Base-by-base conservation (phyloP, 1,284 basidiomycete species). In the Dichomitus squalens region DNA sequence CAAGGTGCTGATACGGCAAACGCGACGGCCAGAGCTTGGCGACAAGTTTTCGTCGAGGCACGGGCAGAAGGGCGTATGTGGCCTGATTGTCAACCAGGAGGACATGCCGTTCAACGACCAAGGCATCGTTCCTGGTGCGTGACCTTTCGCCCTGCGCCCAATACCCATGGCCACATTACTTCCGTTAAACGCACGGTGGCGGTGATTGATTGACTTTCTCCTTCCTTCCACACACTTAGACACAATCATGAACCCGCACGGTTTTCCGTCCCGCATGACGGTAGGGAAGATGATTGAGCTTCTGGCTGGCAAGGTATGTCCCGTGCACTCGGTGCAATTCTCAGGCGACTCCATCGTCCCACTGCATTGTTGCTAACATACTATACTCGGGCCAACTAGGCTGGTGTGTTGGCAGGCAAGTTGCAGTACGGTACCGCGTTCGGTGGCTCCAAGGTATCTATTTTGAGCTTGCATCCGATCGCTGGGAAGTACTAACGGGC, bases 201-300 rank as follows among this genome's bases (percentile, higher is more conserved):
- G 55, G 39, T 62, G 56, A 62, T 61, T 51, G 52, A 54, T 43
- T 59, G 33, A 55, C 55, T 55, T 34, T 16, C 5, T 20, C 38
- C 40, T 52, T 23, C 31, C 18, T 48, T 29, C 25, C 47, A 7
- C 47, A 29, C 55, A 46, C 56, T 29, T 58, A 87, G 97, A 99
- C 75, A 94, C 96, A 20, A 98, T 99, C 78, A 99, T 99, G 96
- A 99, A 99, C 73, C 97, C 97, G 3, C 97, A 99, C 75, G 97
- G 97, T 69, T 99, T 99, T 83, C 97, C 97, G 1, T 97, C 95
- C 55, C 94, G 97, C 53, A 99, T 99, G 96, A 98, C 97, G 33
- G 97, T 99, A 38, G 97, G 97, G 46, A 99, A 99, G 79, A 99
- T 99, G 97, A 97, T 99, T 57, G 97, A 99, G 75, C 80, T 98